Percentiles rank a stretch among this genome's conserved stretches.
phyloP scores from a whole-genome alignment of 179 eudicot genomes.

The Heliamphora pulchella region DNA sequence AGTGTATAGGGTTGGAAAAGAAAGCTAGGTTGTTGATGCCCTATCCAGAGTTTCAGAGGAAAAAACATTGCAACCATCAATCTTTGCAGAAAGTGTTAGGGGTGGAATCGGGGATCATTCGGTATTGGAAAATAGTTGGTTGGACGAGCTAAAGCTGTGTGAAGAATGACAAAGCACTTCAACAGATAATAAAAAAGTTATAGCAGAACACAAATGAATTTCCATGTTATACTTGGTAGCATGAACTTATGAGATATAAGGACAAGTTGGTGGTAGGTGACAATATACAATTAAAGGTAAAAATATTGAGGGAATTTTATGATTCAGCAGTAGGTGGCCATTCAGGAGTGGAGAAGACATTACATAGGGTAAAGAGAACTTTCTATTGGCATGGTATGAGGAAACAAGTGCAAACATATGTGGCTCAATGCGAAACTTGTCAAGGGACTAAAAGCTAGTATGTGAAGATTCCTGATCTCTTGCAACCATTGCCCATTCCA shows the following conservation, averaged over 20 bases:
- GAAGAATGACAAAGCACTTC: no score
- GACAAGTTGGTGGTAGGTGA: background rate
- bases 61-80: no score
- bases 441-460: background rate
- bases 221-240: no score
- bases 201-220: no score
- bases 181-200: no score
- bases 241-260: background rate
- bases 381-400: background rate
- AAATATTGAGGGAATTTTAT: background rate
- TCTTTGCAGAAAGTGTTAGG: background rate
- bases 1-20: background rate
- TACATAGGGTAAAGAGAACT: background rate
- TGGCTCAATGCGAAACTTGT: background rate
- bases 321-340: background rate
- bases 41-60: background rate
- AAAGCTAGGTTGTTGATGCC: conserved; percentile 6
- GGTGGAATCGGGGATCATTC: background rate
- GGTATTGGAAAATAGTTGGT: no score
- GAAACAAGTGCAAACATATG: background rate
- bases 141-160: no score
- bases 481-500: background rate
- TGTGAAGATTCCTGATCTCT: background rate
- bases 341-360: background rate
- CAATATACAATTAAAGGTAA: no score